Evolutionary conservation across 176 grass and related monocot species (phyloP).

Genomic region (Raddia guianensis): DNA sequence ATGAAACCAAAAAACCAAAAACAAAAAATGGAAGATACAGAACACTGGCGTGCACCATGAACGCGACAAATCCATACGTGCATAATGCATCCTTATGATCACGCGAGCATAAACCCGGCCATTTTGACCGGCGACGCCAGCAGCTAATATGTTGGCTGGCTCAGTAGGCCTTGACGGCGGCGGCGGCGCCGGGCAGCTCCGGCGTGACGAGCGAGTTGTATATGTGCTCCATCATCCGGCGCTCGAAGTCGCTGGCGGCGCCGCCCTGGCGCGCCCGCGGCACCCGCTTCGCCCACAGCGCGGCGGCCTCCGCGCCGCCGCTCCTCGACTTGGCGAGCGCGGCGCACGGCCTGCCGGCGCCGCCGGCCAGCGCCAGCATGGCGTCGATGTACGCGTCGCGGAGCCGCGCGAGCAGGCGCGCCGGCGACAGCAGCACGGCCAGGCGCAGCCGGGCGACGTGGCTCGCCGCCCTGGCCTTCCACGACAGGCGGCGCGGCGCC

Average conservation of each 20-base stretch:
- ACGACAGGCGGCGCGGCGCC: neutral
- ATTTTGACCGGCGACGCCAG: neutral
- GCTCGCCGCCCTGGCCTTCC: neutral
- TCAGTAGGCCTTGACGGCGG: neutral
- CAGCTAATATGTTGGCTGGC: neutral
- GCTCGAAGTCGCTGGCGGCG: constrained; percentile 46
- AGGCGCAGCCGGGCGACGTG: constrained; percentile 13
- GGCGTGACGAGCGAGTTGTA: constrained; percentile 49
- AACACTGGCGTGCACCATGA: neutral
- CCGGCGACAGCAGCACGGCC: constrained; percentile 37
- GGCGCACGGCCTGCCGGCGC: constrained; percentile 28
- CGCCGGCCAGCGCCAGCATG: constrained; percentile 51
- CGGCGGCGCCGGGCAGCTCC: constrained; percentile 46
- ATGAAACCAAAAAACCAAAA: no score
- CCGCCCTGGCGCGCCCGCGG: constrained; percentile 33
- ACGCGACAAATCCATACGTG: no score
- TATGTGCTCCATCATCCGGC: constrained; percentile 64
- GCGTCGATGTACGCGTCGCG: constrained; percentile 57
- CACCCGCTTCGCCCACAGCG: constrained; percentile 45
- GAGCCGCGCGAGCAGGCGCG: constrained; percentile 35
- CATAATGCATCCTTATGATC: neutral
- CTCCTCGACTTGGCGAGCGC: constrained; percentile 34
- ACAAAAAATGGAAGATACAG: neutral
- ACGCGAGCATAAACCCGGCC: neutral
- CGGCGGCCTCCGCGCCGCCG: constrained; percentile 26